Evolutionary conservation across 75 land plant genomes (phyloP), one percentile per base, ranked within the genome.

Genomic region (Sequoia sempervirens): DNA sequence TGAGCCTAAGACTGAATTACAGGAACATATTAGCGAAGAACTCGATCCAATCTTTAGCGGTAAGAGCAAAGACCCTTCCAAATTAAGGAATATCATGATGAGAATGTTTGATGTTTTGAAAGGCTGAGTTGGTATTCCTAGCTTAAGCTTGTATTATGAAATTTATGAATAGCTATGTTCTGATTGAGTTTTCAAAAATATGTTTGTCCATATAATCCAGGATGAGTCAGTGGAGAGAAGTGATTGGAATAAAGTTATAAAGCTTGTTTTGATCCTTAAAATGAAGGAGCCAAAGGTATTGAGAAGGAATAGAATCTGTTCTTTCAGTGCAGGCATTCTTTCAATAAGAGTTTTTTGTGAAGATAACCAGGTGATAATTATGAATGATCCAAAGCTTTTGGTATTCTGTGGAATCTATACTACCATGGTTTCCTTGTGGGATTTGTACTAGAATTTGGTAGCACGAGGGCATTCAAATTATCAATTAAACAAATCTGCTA

Each of bases 11-110:
- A 43, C 80, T 45, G 32, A 30, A n/a, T 9, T 47, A 45, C 47
- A 78, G 30, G 50, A 41, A 45, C 26, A 10, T 45, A 76, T 26
- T 50, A 45, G 30, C 80, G 45, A 78, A 78, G 80, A 78, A 11
- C 13, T 78, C 13, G 40, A 78, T 78, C 80, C 46, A 78, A 78
- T 78, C n/a, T 43, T 78, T 41, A 45, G 50, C 10, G 80, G 47
- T 78, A 78, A 23, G 30, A 10, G 50, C 38, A 11, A 78, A 23
- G 30, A 10, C 50, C 38, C 30, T 23, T 78, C 14, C 14, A 45
- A 78, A 78, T 41, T 26, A 45, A 76, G 79, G 20, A 20, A 78
- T 78, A 43, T 14, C 80, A 41, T 41, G 43, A 38, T 38, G 18
- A 37, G 78, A 75, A 38, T 18, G 26, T 38, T 75, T 45, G 40